Percentiles rank a stretch among this genome's conserved stretches.
Conservation (phyloP, 805 yeast genomes). For the Wickerhamomyces bovis region DNA sequence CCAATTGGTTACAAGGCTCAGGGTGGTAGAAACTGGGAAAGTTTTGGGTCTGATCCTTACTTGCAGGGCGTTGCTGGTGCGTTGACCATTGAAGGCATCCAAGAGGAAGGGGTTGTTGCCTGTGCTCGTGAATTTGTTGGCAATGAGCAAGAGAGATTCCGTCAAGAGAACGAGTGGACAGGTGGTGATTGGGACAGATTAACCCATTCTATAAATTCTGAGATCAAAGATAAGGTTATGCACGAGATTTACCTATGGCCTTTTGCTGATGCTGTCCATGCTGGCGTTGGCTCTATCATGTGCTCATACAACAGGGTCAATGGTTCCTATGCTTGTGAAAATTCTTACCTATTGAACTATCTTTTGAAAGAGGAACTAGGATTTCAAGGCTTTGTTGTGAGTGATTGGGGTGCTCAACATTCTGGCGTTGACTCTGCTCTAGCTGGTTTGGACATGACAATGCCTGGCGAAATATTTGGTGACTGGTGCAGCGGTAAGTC, state of each 20-base stretch:
- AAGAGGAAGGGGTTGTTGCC: constrained; percentile 52
- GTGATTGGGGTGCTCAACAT: constrained; percentile 65
- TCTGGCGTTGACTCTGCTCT: constrained; percentile 49
- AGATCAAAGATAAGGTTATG: constrained; percentile 55
- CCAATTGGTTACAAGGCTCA: constrained; percentile 58
- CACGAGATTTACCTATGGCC: constrained; percentile 64
- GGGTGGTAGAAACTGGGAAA: constrained; percentile 36
- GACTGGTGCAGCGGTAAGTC: constrained; percentile 49
- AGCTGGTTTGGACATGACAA: constrained; percentile 59
- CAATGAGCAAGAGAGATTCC: constrained; percentile 56
- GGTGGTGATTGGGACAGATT: constrained; percentile 40
- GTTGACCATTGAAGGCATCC: constrained; percentile 48
- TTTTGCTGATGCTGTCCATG: constrained; percentile 53
- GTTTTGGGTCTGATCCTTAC: constrained; percentile 9
- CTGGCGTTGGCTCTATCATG: constrained; percentile 59
- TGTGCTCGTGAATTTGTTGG: constrained; percentile 53
- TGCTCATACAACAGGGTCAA: constrained; percentile 55
- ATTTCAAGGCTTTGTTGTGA: constrained; percentile 61
- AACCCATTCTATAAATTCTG: constrained; percentile 40
- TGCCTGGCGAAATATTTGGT: constrained; percentile 55
- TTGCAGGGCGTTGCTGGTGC: constrained; percentile 43
- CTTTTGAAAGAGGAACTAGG: constrained; percentile 56
- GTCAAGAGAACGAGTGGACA: constrained; percentile 48
- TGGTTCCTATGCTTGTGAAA: constrained; percentile 54
- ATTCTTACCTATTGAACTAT: constrained; percentile 47